Evolutionary conservation across 1,284 basidiomycete species (phyloP), one percentile per base, ranked within the genome.

Genomic region (Meripilus lineatus): DNA sequence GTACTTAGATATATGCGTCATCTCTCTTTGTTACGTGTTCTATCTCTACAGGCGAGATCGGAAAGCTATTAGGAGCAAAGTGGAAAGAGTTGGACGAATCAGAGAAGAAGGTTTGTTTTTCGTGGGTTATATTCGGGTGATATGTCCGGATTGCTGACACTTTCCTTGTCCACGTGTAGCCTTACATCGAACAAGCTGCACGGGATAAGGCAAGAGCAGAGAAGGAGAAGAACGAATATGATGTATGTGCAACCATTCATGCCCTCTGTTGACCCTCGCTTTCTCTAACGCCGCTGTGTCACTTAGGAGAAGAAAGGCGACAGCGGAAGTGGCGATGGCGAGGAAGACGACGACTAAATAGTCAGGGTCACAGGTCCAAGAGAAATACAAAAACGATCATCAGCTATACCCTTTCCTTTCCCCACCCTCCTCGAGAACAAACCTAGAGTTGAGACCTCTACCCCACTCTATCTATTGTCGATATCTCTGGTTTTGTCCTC

Each of bases 111-210:
- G 89, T 89, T 43, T 32, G 21, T 32, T 14, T 38, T n/a, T 32
- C 40, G 15, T 15, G 24, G 15, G 34, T 13, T 32, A 8, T 30
- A 15, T 23, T 47, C 14, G 48, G 30, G 38, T 40, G 21, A 11
- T 30, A 18, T 49, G 39, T 42, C 25, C 37, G 26, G n/a, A 13
- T 47, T 7, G 20, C 24, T 39, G 18, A 37, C 38, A 32, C 20
- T 30, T 40, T 11, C 40, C 24, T 24, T 20, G 11, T 32, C 42
- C 39, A 40, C 39, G 32, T 47, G 25, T 38, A 92, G 90, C 93
- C 93, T n/a, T 96, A 94, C 72, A 59, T 84, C 53, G 87, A 92
- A 52, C 83, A 89, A 69, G 93, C 93, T 49, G 77, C 83, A 40
- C 76, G 77, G 48, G 93, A 96, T 70, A 96, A 95, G 75, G 66